phyloP scores from a whole-genome alignment of 1,284 basidiomycete species.

The Ustilago shanxiensis region DNA sequence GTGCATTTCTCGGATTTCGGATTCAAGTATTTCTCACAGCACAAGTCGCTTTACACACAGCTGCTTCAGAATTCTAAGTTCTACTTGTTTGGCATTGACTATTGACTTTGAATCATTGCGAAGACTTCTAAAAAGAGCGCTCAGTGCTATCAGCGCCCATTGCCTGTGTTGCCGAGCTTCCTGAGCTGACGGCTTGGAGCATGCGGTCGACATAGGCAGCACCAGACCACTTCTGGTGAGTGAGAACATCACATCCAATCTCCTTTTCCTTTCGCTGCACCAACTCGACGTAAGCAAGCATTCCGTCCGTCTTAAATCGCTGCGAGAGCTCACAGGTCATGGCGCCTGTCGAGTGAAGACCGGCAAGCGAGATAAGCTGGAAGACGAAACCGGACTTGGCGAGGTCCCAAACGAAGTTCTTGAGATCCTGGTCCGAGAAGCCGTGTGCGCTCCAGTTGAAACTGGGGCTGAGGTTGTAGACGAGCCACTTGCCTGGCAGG shows the following conservation, averaged over 20 bases:
- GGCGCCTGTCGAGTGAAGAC: slow-evolving; percentile 64
- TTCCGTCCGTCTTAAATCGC: slow-evolving; percentile 76
- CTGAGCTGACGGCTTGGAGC: slow-evolving; percentile 65
- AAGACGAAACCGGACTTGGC: slow-evolving; percentile 67
- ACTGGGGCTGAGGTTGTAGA: slow-evolving; percentile 93
- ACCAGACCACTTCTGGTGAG: slow-evolving; percentile 69
- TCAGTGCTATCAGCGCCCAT: slow-evolving; percentile 65
- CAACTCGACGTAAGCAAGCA: slow-evolving; percentile 68
- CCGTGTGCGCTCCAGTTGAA: slow-evolving; percentile 92
- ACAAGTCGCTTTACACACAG: not conserved
- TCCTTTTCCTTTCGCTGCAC: slow-evolving; percentile 69
- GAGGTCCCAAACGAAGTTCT: slow-evolving; percentile 69
- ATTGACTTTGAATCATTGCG: not conserved
- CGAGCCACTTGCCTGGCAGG: slow-evolving; percentile 84
- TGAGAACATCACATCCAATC: slow-evolving; percentile 67
- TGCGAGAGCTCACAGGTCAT: slow-evolving; percentile 67
- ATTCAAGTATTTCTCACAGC: not conserved
- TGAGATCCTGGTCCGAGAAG: slow-evolving; percentile 76
- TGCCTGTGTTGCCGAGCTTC: slow-evolving; percentile 63
- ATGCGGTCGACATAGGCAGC: slow-evolving; percentile 67
- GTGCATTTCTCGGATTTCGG: slow-evolving; percentile 23
- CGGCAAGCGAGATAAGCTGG: slow-evolving; percentile 69
- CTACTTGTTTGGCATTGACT: not conserved
- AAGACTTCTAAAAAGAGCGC: slow-evolving; percentile 44
- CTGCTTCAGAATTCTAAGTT: not conserved